phyloP scores from a whole-genome alignment of 768 basidiomycete species.

The Pulveroboletus ravenelii region DNA sequence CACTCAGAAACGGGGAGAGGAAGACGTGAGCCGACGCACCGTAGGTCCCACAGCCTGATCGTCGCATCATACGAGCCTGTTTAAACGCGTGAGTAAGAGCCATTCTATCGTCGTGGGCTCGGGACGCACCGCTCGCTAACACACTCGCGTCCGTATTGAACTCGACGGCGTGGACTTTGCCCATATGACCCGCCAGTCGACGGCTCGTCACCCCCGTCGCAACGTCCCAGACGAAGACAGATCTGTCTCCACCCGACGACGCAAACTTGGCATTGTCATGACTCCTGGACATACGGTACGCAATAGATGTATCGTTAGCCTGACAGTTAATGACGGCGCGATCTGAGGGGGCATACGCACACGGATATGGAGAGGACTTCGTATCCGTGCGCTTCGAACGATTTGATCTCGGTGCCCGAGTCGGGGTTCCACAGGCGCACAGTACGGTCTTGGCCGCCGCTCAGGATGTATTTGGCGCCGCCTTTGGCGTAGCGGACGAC shows the following conservation, averaged over 20 bases:
- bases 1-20: background rate
- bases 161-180: conserved; percentile 85
- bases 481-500: conserved; percentile 91
- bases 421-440: conserved; percentile 89
- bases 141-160: conserved; percentile 87
- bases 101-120: background rate
- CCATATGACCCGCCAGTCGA: conserved; percentile 82
- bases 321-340: background rate
- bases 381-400: conserved; percentile 89
- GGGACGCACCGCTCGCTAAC: conserved; percentile 69
- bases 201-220: conserved; percentile 78
- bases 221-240: conserved; percentile 95
- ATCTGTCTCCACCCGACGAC: conserved; percentile 90
- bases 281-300: conserved; percentile 42
- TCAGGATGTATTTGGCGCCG: conserved; percentile 81
- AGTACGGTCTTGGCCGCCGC: conserved; percentile 88
- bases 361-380: conserved; percentile 89
- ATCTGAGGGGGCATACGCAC: conserved; percentile 41
- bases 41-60: conserved; percentile 87
- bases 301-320: background rate
- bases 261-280: conserved; percentile 94
- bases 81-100: background rate
- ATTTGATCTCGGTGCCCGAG: conserved; percentile 84
- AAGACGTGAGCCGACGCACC: conserved; percentile 39
- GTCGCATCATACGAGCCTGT: conserved; percentile 91